Base-by-base conservation (phyloP, 2,329 filamentous ascomycete species). In the Xylariaceae sp. region DNA sequence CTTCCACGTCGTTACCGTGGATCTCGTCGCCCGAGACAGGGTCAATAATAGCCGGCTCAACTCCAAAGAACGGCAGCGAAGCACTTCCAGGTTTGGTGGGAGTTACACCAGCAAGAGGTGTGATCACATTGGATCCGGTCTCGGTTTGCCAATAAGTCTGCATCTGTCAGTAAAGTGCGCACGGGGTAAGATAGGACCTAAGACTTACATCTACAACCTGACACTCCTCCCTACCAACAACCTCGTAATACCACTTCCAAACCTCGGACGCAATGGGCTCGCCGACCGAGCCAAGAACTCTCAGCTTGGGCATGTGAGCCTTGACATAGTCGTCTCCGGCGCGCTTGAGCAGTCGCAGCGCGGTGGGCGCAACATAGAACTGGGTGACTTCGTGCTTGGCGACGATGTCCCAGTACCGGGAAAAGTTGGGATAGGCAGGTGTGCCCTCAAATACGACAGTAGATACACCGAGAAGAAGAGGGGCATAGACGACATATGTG, bases 61-160 rank as follows among this genome's bases (percentile, higher is more conserved):
- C 93, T 55, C 93, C 93, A 63, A 98, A 98, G 80, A 97, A 98
- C 31, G 93, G 93, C 29, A 97, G 77, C 9, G 93, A 96, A 8
- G 93, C 93, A 62, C 87, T 94, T 41, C 93, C 93, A 16, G 93
- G 93, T 73, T 98, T 98, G 18, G 93, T 97, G 18, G 93, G 89
- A 1, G 91, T 97, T 28, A 97, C 79, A 61, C 93, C 93, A 37
- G 86, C 90, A 44, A 98, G 75, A 15, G 93, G 93, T 4, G 89
- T 88, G 64, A 98, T 97, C 58, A 95, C 89, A 67, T 98, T 83
- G 49, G 88, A 97, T 42, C 93, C 93, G 2, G 93, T 98, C 74
- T 98, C 93, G 39, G 93, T 98, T 79, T 98, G 93, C 93, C 93
- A 98, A 78, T 98, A 98, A 40, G 93, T 98, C 89, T 95, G 62